A percentile compares a stretch with the other conserved stretches of the same genome.
Evolutionary conservation across 2,329 filamentous ascomycete species (phyloP).

Genomic region (Acrodontium crateriforme): DNA sequence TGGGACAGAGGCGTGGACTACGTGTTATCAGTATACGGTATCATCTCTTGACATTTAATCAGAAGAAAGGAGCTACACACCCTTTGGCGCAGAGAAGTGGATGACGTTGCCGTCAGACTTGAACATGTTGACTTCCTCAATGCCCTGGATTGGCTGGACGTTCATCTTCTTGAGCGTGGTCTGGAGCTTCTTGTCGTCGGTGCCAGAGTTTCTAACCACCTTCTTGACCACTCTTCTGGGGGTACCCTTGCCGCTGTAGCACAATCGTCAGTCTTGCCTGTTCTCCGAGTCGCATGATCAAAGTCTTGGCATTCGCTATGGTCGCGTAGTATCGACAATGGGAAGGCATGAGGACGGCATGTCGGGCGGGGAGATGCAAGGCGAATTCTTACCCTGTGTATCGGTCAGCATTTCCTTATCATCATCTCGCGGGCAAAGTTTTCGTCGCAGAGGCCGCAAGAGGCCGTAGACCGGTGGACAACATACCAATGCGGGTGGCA

Average conservation of each 20-base stretch:
- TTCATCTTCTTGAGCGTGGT: conserved; percentile 97
- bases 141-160: conserved; percentile 97
- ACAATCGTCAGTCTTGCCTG: conserved; percentile 10
- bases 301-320: conserved; percentile 1
- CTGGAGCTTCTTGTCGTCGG: conserved; percentile 99
- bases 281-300: not conserved
- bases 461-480: not conserved
- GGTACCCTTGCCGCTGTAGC: conserved; percentile 80
- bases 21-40: conserved; percentile 5
- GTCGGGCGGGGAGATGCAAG: not conserved
- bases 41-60: not conserved
- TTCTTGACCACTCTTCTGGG: conserved; percentile 98
- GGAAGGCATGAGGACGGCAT: not conserved
- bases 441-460: conserved; percentile 1
- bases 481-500: conserved; percentile 59
- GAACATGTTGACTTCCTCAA: conserved; percentile 99
- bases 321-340: not conserved
- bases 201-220: conserved; percentile 78
- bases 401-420: conserved; percentile 15
- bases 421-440: not conserved
- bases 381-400: conserved; percentile 20
- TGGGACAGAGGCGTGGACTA: conserved; percentile 92
- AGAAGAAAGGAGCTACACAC: conserved; percentile 40
- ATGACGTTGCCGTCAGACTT: conserved; percentile 99
- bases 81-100: conserved; percentile 95